These are phyloP conservation scores for Pulveroboletus sp. DNA, from an alignment of 768 basidiomycete genomes.

Conservation along the genomic window DNA sequence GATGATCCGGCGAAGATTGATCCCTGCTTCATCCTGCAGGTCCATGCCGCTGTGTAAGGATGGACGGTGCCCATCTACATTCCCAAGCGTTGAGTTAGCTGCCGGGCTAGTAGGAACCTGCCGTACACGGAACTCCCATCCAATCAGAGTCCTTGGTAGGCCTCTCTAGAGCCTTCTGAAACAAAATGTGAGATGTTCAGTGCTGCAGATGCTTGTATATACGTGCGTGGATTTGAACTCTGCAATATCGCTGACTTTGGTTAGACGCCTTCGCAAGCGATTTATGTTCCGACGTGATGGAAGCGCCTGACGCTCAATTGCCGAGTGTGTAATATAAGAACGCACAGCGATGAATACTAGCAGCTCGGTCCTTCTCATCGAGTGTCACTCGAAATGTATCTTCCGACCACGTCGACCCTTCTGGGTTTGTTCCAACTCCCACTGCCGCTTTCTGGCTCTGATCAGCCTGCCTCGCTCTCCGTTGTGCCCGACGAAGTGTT, in stretches of 20 bases:
- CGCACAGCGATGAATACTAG: background rate
- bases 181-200: too few species aligned
- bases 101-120: too few species aligned
- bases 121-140: too few species aligned
- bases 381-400: slow-evolving; percentile 12
- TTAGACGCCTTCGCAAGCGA: background rate
- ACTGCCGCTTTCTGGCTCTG: background rate
- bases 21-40: too few species aligned
- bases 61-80: too few species aligned
- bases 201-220: too few species aligned
- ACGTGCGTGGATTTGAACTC: too few species aligned
- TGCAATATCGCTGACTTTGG: background rate
- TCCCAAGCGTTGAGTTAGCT: too few species aligned
- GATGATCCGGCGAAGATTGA: too few species aligned
- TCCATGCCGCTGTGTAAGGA: too few species aligned
- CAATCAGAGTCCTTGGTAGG: too few species aligned
- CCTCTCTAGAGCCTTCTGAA: too few species aligned
- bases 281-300: background rate
- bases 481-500: background rate
- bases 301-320: background rate
- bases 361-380: background rate
- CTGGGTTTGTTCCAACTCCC: slow-evolving; percentile 16
- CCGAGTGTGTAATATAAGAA: background rate
- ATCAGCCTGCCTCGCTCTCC: background rate
- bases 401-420: slow-evolving; percentile 9